phyloP scores from a whole-genome alignment of 306 rosid species.

The Coriaria nepalensis region DNA sequence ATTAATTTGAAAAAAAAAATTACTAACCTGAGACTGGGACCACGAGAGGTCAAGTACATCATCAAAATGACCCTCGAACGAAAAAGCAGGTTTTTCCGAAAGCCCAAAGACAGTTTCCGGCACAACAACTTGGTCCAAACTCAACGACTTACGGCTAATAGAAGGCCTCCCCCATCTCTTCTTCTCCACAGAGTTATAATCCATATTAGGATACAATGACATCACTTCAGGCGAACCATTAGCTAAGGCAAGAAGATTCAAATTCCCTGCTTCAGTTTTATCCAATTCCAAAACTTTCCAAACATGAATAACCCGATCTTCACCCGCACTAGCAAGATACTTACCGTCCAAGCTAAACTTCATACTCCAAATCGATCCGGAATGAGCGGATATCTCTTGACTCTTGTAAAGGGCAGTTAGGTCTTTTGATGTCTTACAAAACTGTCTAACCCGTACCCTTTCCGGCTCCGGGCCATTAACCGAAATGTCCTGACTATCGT shows the following conservation, averaged over 20 bases:
- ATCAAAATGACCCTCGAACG: constrained; percentile 68
- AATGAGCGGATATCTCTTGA: constrained; percentile 85
- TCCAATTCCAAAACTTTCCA: constrained; percentile 92
- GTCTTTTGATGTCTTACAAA: constrained; percentile 52
- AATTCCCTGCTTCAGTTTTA: constrained; percentile 56
- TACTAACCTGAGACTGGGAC: constrained; percentile 85
- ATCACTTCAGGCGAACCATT: too few relatives aligned
- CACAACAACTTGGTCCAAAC: constrained; percentile 21
- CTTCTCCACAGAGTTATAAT: constrained; percentile 25
- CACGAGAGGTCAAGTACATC: constrained; percentile 84
- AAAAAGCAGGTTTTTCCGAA: constrained; percentile 69
- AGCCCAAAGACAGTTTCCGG: constrained; percentile 75
- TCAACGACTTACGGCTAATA: too few relatives aligned
- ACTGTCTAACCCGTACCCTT: constrained; percentile 65
- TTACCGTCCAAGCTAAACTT: constrained; percentile 94
- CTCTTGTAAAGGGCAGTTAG: constrained; percentile 81
- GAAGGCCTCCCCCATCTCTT: constrained; percentile 27
- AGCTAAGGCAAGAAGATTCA: constrained; percentile 77
- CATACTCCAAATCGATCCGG: constrained; percentile 75
- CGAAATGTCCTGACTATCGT: too few relatives aligned
- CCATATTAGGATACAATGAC: too few relatives aligned
- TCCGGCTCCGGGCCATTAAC: background rate
- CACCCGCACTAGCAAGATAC: constrained; percentile 86
- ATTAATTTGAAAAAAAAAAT: background rate
- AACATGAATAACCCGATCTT: constrained; percentile 66